phyloP scores from a whole-genome alignment of 176 grass and related monocot genomes.

The Musa acuminata region DNA sequence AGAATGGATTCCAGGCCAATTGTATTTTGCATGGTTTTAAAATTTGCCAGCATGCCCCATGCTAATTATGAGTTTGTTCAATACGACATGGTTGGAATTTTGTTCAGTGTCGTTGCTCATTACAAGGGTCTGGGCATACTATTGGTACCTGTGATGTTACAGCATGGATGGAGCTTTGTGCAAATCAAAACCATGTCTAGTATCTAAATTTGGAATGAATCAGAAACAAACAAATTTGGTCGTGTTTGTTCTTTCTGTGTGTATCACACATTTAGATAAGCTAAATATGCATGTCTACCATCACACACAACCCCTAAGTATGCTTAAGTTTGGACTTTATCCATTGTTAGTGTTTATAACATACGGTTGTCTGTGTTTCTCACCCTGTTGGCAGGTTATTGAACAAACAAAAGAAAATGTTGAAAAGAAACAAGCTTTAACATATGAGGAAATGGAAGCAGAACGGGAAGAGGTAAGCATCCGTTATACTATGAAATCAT shows the following conservation, averaged over 20 bases:
- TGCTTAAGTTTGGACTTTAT: not conserved
- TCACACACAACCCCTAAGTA: not conserved
- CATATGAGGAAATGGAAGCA: conserved; percentile 98
- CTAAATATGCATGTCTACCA: not conserved
- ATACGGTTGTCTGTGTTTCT: not conserved
- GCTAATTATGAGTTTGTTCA: too few relatives aligned
- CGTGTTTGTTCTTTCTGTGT: not conserved
- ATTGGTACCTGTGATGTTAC: too few relatives aligned
- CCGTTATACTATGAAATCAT: not conserved
- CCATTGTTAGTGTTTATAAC: not conserved
- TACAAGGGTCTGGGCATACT: too few relatives aligned
- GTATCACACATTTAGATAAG: not conserved
- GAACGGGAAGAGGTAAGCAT: conserved; percentile 83
- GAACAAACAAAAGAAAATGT: conserved; percentile 89
- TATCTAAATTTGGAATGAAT: not conserved
- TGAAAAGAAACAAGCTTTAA: conserved; percentile 90
- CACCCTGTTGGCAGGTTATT: conserved; percentile 41
- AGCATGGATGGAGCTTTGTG: not conserved
- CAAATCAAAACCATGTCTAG: not conserved
- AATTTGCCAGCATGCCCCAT: too few relatives aligned
- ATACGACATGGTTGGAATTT: too few relatives aligned
- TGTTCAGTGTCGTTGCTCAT: too few relatives aligned
- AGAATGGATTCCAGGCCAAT: too few relatives aligned
- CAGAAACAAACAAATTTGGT: not conserved
- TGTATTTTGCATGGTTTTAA: too few relatives aligned